phyloP scores from a whole-genome alignment of 306 rosid species.

The Cicer yamashitae region DNA sequence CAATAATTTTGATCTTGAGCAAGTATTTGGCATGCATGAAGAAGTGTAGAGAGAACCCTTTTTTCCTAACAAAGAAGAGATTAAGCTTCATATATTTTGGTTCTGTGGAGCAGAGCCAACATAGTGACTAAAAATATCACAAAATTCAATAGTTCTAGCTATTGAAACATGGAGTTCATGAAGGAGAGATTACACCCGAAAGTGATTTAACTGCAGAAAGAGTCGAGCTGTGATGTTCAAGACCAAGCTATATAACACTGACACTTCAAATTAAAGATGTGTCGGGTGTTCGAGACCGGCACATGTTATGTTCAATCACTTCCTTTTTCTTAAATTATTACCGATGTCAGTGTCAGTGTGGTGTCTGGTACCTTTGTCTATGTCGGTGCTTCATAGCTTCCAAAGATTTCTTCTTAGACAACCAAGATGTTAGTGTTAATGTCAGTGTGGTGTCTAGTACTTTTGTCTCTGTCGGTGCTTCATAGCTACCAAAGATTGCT shows the following conservation, averaged over 20 bases:
- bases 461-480: too few species aligned
- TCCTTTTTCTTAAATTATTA: too few species aligned
- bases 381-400: too few species aligned
- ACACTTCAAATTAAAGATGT: too few species aligned
- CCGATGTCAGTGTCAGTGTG: too few species aligned
- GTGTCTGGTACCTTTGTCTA: too few species aligned
- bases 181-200: background rate
- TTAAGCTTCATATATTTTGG: background rate
- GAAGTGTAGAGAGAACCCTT: background rate
- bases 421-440: background rate
- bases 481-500: background rate
- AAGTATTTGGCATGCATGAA: background rate
- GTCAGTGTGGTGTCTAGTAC: too few species aligned
- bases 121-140: background rate
- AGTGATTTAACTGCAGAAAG: background rate
- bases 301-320: too few species aligned
- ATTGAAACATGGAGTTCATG: conserved; percentile 5
- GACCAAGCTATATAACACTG: too few species aligned
- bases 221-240: background rate
- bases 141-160: background rate
- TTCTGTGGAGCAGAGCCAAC: background rate
- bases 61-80: background rate
- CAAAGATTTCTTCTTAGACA: background rate
- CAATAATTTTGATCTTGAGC: background rate
- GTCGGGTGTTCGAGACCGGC: too few species aligned